Percentiles rank a stretch among this genome's conserved stretches.
These are phyloP conservation scores for Colletotrichum somersetense DNA, from an alignment of 2,329 filamentous ascomycete genomes.

Conservation along the genomic window DNA sequence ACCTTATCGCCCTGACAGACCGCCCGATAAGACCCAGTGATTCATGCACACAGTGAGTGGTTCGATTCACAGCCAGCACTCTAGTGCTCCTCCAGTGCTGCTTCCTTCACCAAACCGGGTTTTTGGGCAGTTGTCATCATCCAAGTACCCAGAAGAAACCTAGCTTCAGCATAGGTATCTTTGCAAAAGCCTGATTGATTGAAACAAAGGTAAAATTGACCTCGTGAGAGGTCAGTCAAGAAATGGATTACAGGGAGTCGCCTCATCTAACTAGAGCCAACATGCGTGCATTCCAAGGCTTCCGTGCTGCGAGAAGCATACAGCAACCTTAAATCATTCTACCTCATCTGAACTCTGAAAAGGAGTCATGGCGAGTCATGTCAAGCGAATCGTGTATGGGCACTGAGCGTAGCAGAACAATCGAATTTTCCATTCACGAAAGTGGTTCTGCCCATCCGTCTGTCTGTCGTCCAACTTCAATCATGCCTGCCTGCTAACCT, in stretches of 20 bases:
- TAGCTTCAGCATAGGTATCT: background rate
- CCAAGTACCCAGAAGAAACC: background rate
- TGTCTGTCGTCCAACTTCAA: background rate
- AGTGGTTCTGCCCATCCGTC: background rate
- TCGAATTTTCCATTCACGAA: background rate
- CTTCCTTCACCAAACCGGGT: background rate
- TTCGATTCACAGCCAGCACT: background rate
- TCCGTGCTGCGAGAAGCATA: no score
- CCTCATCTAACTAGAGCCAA: background rate
- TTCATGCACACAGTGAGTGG: constrained; percentile 11
- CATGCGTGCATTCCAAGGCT: background rate
- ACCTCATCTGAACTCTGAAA: background rate
- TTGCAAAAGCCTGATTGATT: background rate
- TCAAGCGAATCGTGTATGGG: background rate
- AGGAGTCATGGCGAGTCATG: background rate
- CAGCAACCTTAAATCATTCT: background rate
- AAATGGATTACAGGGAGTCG: background rate
- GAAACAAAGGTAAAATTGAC: background rate
- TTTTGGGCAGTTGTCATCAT: background rate
- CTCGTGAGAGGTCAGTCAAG: background rate
- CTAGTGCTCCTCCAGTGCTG: background rate
- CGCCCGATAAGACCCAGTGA: constrained; percentile 30
- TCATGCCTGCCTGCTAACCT: background rate
- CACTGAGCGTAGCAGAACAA: background rate
- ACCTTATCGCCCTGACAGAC: constrained; percentile 28